Base-by-base conservation (phyloP, 23 red algal genomes). In the Chondrus crispus region DNA sequence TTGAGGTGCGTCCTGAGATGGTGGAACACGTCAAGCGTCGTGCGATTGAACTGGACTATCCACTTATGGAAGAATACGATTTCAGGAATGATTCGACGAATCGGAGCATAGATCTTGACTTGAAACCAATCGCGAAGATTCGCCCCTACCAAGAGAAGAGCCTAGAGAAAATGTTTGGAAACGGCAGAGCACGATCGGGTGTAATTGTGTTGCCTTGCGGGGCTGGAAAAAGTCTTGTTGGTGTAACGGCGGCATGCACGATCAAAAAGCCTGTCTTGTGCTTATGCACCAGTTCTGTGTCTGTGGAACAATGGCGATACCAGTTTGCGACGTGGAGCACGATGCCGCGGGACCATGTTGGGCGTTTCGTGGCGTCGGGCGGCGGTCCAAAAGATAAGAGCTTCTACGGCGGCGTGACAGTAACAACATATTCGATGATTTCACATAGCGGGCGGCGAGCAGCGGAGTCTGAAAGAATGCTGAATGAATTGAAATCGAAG, bases 81-180 rank as follows among this genome's bases (percentile, higher is more conserved):
- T 98, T 98, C 62, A 90, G 96, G 11, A 96, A 96, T 62, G 96
- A 98, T 62, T 91, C 89, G 8, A 55, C 47, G 7, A 98, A 98
- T 71, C 47, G 69, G 26, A 86, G 66, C 28, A 95, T 95, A 30
- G 91, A 87, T 66, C 87, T 98, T 43, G 96, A 98, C 52, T 80
- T 98, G 37, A 98, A 96, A 74, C 93, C 96, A 44, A 93, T 91
- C 46, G 93, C 96, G 16, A 82, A 88, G 54, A 91, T 98, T 46
- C 96, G 96, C 19, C 96, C 96, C 20, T 98, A 98, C 60, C 96
- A 98, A 78, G 96, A 98, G 64, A 98, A 98, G 71, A 94, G 89
- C 44, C 84, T 98, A 60, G 90, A 94, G 48, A 98, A 98, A 81
- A 98, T 98, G 96, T 98, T 98, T 95, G 96, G 96, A 64, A 98